phyloP scores from a whole-genome alignment of 2,329 filamentous ascomycete species.

The Ceratocystis albifundus region DNA sequence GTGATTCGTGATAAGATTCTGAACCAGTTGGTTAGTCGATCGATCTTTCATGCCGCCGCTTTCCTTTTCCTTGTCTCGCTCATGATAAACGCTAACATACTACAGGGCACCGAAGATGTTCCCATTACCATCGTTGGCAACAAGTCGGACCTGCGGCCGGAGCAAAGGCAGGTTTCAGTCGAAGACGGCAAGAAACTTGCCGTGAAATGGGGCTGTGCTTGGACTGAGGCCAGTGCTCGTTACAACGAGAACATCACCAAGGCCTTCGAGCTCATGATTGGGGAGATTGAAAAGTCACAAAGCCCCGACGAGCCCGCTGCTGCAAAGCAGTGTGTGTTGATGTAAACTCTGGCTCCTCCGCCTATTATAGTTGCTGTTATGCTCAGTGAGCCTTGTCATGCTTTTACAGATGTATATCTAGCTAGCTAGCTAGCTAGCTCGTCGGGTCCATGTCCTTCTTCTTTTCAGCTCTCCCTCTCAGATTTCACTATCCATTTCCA shows the following conservation, averaged over 20 bases:
- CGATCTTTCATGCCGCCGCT: not conserved
- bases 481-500: not conserved
- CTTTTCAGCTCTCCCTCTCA: too few relatives aligned
- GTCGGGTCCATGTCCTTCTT: too few relatives aligned
- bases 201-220: constrained; percentile 81
- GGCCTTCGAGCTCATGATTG: constrained; percentile 88
- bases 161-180: constrained; percentile 78
- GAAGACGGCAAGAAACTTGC: constrained; percentile 78
- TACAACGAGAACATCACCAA: constrained; percentile 90
- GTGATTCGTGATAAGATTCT: constrained; percentile 96
- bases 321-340: constrained; percentile 69
- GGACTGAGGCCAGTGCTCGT: constrained; percentile 86
- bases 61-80: not conserved
- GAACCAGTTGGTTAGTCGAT: constrained; percentile 69
- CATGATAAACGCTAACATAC: constrained; percentile 3
- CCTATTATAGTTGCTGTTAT: too few relatives aligned
- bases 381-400: too few relatives aligned
- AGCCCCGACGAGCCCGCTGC: constrained; percentile 76
- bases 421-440: too few relatives aligned
- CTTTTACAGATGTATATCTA: too few relatives aligned
- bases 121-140: constrained; percentile 93
- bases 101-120: constrained; percentile 80
- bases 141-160: constrained; percentile 85
- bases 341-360: constrained; percentile 45
- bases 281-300: constrained; percentile 86